These are phyloP conservation scores for Aspergillus persii DNA, from an alignment of 2,329 filamentous ascomycete genomes.

Conservation along the genomic window DNA sequence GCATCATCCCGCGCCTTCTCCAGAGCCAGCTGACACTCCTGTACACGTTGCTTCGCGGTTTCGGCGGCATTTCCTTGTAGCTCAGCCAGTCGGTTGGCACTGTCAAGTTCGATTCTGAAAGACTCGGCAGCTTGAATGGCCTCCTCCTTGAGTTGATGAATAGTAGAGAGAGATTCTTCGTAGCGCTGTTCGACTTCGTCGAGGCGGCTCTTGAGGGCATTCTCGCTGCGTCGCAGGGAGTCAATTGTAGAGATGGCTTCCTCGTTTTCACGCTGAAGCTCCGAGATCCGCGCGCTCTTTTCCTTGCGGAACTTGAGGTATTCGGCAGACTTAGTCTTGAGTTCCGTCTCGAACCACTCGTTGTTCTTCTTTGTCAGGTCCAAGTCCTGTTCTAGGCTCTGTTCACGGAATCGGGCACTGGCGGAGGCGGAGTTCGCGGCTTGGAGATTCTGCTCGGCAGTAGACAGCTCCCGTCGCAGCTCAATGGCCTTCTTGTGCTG, in stretches of 20 bases:
- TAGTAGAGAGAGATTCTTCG: slow-evolving; percentile 75
- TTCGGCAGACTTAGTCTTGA: slow-evolving; percentile 86
- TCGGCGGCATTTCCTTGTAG: slow-evolving; percentile 60
- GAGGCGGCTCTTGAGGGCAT: slow-evolving; percentile 74
- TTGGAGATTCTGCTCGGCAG: slow-evolving; percentile 80
- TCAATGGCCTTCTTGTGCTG: slow-evolving; percentile 87
- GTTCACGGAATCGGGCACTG: slow-evolving; percentile 84
- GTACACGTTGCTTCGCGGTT: slow-evolving; percentile 58
- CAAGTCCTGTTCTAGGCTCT: slow-evolving; percentile 84
- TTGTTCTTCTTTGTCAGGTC: slow-evolving; percentile 84
- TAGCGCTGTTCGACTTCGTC: slow-evolving; percentile 82
- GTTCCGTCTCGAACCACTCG: slow-evolving; percentile 88
- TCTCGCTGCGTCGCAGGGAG: slow-evolving; percentile 73
- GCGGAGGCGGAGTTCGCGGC: slow-evolving; percentile 74
- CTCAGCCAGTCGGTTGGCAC: slow-evolving; percentile 75
- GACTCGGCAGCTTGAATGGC: slow-evolving; percentile 79
- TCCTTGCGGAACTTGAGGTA: slow-evolving; percentile 90
- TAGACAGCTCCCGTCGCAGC: slow-evolving; percentile 76
- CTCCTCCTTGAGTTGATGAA: slow-evolving; percentile 82
- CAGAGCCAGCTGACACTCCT: slow-evolving; percentile 56
- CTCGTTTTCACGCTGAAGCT: slow-evolving; percentile 84
- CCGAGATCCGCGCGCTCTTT: slow-evolving; percentile 83
- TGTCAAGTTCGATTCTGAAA: slow-evolving; percentile 82
- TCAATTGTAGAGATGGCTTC: slow-evolving; percentile 77
- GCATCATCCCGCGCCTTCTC: slow-evolving; percentile 62